Conservation (phyloP, 805 yeast species). For the Kodamaea neixiangensis region DNA sequence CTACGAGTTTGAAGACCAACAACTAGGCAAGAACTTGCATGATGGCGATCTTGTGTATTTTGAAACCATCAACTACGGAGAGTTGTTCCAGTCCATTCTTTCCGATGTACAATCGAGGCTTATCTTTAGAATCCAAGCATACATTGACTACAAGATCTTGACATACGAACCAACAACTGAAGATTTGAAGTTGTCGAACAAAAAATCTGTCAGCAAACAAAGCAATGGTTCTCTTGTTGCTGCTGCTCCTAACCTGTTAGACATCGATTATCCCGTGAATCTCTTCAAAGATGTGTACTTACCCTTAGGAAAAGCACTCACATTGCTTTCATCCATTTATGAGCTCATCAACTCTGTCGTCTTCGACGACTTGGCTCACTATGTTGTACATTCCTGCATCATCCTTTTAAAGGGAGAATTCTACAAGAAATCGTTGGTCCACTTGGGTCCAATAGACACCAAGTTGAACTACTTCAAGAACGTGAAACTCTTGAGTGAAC, state of each 20-base stretch:
- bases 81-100: slow-evolving; percentile 67
- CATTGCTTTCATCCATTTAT: slow-evolving; percentile 73
- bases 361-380: slow-evolving; percentile 88
- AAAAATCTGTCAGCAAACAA: neutral
- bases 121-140: slow-evolving; percentile 74
- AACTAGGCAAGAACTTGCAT: slow-evolving; percentile 64
- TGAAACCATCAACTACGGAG: slow-evolving; percentile 48
- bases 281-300: slow-evolving; percentile 57
- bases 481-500: slow-evolving; percentile 66
- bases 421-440: slow-evolving; percentile 43
- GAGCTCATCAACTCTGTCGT: slow-evolving; percentile 75
- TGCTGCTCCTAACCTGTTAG: slow-evolving; percentile 17
- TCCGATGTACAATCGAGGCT: slow-evolving; percentile 80
- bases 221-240: neutral
- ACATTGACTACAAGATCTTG: slow-evolving; percentile 67
- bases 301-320: slow-evolving; percentile 69
- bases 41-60: slow-evolving; percentile 33
- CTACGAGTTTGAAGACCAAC: slow-evolving; percentile 64
- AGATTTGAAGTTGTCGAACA: slow-evolving; percentile 51
- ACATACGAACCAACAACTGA: slow-evolving; percentile 66
- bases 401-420: slow-evolving; percentile 56
- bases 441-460: slow-evolving; percentile 56
- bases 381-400: slow-evolving; percentile 78
- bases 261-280: slow-evolving; percentile 39
- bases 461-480: slow-evolving; percentile 72